A percentile compares a stretch with the other conserved stretches of the same genome.
Evolutionary conservation across 2,329 filamentous ascomycete species (phyloP).

Genomic region (Eurotiales sp.): DNA sequence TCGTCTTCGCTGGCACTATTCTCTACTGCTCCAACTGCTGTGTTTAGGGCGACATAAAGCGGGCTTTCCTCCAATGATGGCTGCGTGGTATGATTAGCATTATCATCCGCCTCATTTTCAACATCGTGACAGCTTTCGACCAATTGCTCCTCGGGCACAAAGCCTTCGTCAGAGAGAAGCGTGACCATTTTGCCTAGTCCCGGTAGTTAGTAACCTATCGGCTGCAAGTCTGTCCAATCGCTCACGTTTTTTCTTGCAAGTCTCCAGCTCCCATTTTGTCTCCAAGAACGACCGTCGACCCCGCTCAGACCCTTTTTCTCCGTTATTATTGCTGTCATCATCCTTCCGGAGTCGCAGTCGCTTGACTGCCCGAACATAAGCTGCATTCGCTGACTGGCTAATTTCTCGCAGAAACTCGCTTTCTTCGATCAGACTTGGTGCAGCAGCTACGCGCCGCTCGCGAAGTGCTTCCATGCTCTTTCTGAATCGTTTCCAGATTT

Average conservation of each 20-base stretch:
- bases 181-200: constrained; percentile 14
- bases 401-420: constrained; percentile 31
- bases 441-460: constrained; percentile 13
- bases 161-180: not conserved
- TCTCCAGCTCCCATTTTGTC: constrained; percentile 39
- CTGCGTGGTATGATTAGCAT: not conserved
- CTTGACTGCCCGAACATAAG: constrained; percentile 34
- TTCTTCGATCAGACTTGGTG: constrained; percentile 15
- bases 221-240: constrained; percentile 6
- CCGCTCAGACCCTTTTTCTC: constrained; percentile 15
- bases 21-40: not conserved
- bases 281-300: constrained; percentile 38
- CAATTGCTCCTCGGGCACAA: not conserved
- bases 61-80: constrained; percentile 12
- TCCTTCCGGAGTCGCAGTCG: constrained; percentile 25
- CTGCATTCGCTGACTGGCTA: constrained; percentile 26
- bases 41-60: not conserved
- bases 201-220: constrained; percentile 14
- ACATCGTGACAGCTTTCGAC: not conserved
- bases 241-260: constrained; percentile 17
- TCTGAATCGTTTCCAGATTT: constrained; percentile 45
- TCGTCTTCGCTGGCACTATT: constrained; percentile 2
- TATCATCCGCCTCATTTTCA: constrained; percentile 5
- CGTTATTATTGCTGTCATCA: constrained; percentile 12
- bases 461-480: constrained; percentile 31